phyloP scores from a whole-genome alignment of 1,284 basidiomycete genomes.

The Fistulinella cinereoalba region DNA sequence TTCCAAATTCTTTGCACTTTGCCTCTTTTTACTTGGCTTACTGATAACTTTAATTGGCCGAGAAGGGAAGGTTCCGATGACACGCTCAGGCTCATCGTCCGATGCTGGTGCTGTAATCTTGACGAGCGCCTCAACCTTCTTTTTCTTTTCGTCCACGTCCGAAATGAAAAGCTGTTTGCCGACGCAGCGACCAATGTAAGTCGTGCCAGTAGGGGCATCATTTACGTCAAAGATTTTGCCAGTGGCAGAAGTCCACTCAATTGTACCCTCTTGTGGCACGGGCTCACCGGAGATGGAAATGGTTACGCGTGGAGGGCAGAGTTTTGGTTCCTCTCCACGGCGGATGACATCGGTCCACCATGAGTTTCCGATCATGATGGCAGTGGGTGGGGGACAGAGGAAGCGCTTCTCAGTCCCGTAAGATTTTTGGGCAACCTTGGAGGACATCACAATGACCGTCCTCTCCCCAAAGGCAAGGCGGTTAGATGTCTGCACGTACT shows the following conservation, averaged over 20 bases:
- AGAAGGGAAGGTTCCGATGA: constrained; percentile 85
- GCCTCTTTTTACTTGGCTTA: constrained; percentile 95
- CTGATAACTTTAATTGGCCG: constrained; percentile 96
- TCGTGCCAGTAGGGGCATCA: constrained; percentile 76
- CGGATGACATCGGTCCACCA: constrained; percentile 86
- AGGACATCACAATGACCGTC: constrained; percentile 93
- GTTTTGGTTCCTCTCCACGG: constrained; percentile 69
- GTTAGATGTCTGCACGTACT: constrained; percentile 83
- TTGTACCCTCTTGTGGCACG: constrained; percentile 74
- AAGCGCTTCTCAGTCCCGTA: constrained; percentile 98
- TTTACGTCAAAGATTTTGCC: constrained; percentile 81
- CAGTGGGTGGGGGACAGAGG: constrained; percentile 93
- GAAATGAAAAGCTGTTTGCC: constrained; percentile 91
- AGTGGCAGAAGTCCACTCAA: constrained; percentile 81
- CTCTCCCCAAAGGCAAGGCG: constrained; percentile 89
- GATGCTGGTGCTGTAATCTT: constrained; percentile 82
- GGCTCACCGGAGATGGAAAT: constrained; percentile 92
- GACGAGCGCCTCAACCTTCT: constrained; percentile 87
- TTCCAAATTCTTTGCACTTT: constrained; percentile 90
- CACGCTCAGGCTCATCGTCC: constrained; percentile 73
- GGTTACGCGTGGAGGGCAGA: constrained; percentile 79
- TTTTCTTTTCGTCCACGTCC: constrained; percentile 87
- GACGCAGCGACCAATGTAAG: constrained; percentile 83
- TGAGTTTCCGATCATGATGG: constrained; percentile 89
- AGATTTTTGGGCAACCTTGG: constrained; percentile 94